Evolutionary conservation across 257 asterid species (phyloP).

Genomic region (Lavandula angustifolia): DNA sequence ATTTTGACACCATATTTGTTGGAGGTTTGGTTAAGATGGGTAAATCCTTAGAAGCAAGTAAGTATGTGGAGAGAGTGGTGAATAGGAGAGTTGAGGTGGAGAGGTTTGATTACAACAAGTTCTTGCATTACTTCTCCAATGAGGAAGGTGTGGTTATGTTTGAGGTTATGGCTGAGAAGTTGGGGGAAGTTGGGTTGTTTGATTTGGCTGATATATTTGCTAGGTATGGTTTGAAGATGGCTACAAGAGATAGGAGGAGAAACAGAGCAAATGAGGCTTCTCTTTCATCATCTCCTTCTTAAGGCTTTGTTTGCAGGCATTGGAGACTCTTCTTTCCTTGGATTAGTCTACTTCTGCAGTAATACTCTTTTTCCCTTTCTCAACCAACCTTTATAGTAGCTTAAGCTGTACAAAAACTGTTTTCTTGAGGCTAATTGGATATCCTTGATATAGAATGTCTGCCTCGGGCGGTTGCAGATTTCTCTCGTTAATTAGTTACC

Average conservation of each 20-base stretch:
- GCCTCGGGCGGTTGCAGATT: too few species aligned
- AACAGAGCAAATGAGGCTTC: slow-evolving; percentile 40
- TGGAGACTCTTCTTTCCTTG: too few species aligned
- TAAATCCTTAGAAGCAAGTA: slow-evolving; percentile 64
- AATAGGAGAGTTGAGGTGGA: slow-evolving; percentile 75
- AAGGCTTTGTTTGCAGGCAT: too few species aligned
- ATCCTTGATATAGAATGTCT: too few species aligned
- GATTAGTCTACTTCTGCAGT: too few species aligned
- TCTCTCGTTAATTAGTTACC: too few species aligned
- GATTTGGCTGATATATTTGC: slow-evolving; percentile 84
- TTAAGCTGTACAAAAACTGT: too few species aligned
- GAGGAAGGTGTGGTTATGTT: slow-evolving; percentile 89
- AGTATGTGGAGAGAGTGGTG: slow-evolving; percentile 78
- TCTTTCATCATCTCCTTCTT: too few species aligned
- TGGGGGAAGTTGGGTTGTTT: slow-evolving; percentile 84
- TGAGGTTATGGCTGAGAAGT: slow-evolving; percentile 65
- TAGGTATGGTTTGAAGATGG: slow-evolving; percentile 83
- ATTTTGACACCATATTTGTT: slow-evolving; percentile 87
- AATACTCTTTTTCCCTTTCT: too few species aligned
- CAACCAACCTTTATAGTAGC: too few species aligned
- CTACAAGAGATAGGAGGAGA: slow-evolving; percentile 86
- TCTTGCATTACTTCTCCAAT: slow-evolving; percentile 74
- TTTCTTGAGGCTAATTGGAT: too few species aligned
- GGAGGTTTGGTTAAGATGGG: slow-evolving; percentile 88
- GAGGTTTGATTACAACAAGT: slow-evolving; percentile 86